Conservation (phyloP, 2,329 filamentous ascomycete species). For the Colletotrichum lupini region DNA sequence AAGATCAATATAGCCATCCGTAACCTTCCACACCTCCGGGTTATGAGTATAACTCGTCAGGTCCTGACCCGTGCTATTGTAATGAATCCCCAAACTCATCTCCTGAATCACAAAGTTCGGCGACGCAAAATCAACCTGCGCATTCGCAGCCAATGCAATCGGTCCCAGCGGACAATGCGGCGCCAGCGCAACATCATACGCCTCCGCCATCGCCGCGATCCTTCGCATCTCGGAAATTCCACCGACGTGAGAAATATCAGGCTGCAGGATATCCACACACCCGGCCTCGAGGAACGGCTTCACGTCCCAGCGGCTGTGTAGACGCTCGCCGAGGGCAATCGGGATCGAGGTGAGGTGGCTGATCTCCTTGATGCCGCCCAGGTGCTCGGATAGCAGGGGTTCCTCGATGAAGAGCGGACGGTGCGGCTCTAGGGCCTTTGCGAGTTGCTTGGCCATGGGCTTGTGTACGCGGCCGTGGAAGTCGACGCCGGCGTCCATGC, state of each 20-base stretch:
- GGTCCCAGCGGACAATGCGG: conserved; percentile 81
- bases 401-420: conserved; percentile 80
- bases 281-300: conserved; percentile 76
- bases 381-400: conserved; percentile 76
- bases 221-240: conserved; percentile 78
- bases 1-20: conserved; percentile 72
- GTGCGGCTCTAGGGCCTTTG: conserved; percentile 73
- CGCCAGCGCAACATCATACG: conserved; percentile 78
- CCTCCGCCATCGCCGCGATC: conserved; percentile 77
- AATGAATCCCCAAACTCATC: conserved; percentile 84
- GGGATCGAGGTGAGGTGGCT: conserved; percentile 66
- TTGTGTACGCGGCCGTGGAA: conserved; percentile 83
- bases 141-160: conserved; percentile 76
- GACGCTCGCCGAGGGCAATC: conserved; percentile 78
- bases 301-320: conserved; percentile 80
- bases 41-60: conserved; percentile 75
- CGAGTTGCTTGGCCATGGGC: conserved; percentile 84
- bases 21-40: conserved; percentile 72
- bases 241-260: conserved; percentile 77
- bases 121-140: conserved; percentile 72
- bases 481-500: conserved; percentile 79
- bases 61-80: conserved; percentile 75
- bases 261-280: conserved; percentile 78
- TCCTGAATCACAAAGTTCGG: conserved; percentile 80
- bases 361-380: conserved; percentile 72